Percentiles rank a stretch among this genome's conserved stretches.
Evolutionary conservation across 495 filamentous ascomycete genomes (phyloP).

Genomic region (Penicillium steckii): DNA sequence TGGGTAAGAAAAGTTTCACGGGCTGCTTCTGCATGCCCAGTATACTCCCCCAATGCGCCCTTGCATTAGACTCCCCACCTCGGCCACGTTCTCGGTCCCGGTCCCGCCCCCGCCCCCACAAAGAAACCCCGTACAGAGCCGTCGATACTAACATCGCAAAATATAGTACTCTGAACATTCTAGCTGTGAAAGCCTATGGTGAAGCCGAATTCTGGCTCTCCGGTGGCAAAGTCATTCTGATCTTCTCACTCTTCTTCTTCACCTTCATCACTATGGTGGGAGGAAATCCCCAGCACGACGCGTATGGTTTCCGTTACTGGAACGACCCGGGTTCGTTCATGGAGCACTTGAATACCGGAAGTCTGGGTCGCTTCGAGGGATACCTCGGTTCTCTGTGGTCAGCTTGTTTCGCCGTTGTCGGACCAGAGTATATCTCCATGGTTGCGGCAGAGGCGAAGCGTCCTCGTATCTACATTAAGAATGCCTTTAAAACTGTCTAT

Average conservation of each 20-base stretch:
- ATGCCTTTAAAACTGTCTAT: conserved; percentile 76
- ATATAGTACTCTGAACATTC: conserved; percentile 25
- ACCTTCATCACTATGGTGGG: conserved; percentile 64
- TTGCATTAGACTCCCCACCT: background rate
- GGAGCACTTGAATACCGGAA: conserved; percentile 58
- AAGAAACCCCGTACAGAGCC: background rate
- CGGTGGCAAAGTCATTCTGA: conserved; percentile 65
- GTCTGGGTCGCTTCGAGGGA: conserved; percentile 68
- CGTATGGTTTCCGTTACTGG: conserved; percentile 71
- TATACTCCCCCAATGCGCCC: background rate
- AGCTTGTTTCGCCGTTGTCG: conserved; percentile 37
- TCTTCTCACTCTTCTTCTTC: conserved; percentile 52
- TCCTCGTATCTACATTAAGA: conserved; percentile 52
- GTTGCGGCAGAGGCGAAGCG: conserved; percentile 75
- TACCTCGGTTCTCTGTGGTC: conserved; percentile 68
- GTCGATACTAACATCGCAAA: conserved; percentile 6
- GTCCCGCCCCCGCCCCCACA: background rate
- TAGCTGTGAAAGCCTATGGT: conserved; percentile 65
- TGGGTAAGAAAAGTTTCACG: conserved; percentile 18
- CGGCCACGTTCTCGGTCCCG: background rate
- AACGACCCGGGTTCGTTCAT: conserved; percentile 29
- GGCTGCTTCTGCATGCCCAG: background rate
- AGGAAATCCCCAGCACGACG: conserved; percentile 66
- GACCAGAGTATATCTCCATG: conserved; percentile 80
- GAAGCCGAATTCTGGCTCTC: conserved; percentile 71